A percentile compares a stretch with the other conserved stretches of the same genome.
Conservation (phyloP, 2,329 filamentous ascomycete genomes). For the Didymella keratinophila region DNA sequence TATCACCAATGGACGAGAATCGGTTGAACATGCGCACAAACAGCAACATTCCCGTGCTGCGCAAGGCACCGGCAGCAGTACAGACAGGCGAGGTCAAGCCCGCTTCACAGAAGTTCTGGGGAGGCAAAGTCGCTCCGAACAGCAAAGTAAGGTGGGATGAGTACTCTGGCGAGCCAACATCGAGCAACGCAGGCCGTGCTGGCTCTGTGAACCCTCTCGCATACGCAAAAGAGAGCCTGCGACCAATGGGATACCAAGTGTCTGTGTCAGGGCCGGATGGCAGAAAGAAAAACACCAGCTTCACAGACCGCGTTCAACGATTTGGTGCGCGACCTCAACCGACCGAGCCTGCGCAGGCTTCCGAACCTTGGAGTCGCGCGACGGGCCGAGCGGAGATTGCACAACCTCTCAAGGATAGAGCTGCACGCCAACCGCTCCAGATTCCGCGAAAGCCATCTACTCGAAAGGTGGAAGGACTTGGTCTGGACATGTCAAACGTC, state of each 20-base stretch:
- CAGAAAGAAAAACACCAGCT: slow-evolving; percentile 39
- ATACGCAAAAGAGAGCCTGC: slow-evolving; percentile 34
- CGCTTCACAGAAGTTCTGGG: slow-evolving; percentile 47
- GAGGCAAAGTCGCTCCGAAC: slow-evolving; percentile 46
- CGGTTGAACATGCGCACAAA: slow-evolving; percentile 26
- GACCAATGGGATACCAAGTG: slow-evolving; percentile 46
- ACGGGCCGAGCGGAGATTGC: slow-evolving; percentile 73
- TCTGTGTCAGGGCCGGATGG: slow-evolving; percentile 39
- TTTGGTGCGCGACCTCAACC: slow-evolving; percentile 36
- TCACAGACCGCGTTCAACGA: slow-evolving; percentile 40
- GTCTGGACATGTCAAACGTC: slow-evolving; percentile 36
- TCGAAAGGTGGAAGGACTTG: slow-evolving; percentile 27
- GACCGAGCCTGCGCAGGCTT: slow-evolving; percentile 53
- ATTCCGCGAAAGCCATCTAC: slow-evolving; percentile 50
- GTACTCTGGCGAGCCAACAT: slow-evolving; percentile 71
- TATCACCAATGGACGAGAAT: slow-evolving; percentile 52
- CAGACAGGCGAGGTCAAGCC: slow-evolving; percentile 29
- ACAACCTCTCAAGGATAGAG: slow-evolving; percentile 69
- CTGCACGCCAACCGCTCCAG: slow-evolving; percentile 63
- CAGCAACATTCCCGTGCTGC: slow-evolving; percentile 47
- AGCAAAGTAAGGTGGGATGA: slow-evolving; percentile 65
- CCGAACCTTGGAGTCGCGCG: slow-evolving; percentile 72
- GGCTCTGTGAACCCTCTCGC: slow-evolving; percentile 64
- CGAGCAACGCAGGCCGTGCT: slow-evolving; percentile 60
- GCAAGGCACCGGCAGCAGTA: slow-evolving; percentile 39